These are phyloP conservation scores for Trichoderma gamsii DNA, from an alignment of 495 filamentous ascomycete genomes.

Conservation along the genomic window DNA sequence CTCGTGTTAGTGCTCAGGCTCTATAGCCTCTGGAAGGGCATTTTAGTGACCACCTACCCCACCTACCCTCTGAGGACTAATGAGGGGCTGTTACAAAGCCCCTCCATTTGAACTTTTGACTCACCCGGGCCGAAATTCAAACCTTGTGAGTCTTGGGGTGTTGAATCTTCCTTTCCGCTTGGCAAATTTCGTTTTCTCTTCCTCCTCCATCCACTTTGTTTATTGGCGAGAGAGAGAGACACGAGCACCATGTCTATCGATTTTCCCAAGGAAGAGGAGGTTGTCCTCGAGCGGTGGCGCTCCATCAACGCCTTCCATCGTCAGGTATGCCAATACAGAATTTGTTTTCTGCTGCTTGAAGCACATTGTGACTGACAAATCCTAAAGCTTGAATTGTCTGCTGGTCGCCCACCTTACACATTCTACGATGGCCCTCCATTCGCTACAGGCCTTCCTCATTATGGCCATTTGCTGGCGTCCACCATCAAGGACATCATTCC, in stretches of 20 bases:
- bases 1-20: neutral
- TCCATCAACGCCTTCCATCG: slow-evolving; percentile 83
- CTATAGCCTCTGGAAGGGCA: neutral
- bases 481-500: slow-evolving; percentile 98
- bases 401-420: slow-evolving; percentile 68
- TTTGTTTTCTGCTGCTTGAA: neutral
- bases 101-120: slow-evolving; percentile 11
- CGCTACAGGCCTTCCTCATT: slow-evolving; percentile 75
- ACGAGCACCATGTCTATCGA: slow-evolving; percentile 66
- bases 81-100: neutral
- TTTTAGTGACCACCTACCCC: neutral
- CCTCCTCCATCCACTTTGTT: neutral
- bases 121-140: slow-evolving; percentile 1
- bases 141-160: neutral
- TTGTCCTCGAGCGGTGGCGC: slow-evolving; percentile 72
- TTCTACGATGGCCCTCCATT: slow-evolving; percentile 72
- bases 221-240: neutral
- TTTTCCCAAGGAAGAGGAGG: slow-evolving; percentile 87
- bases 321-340: slow-evolving; percentile 40
- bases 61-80: slow-evolving; percentile 1
- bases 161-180: neutral
- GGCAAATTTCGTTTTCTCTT: neutral
- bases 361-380: slow-evolving; percentile 6
- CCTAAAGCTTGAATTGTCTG: slow-evolving; percentile 40
- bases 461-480: slow-evolving; percentile 90